Conservation (phyloP, 495 filamentous ascomycete species). For the Penicillium mononematosum region DNA sequence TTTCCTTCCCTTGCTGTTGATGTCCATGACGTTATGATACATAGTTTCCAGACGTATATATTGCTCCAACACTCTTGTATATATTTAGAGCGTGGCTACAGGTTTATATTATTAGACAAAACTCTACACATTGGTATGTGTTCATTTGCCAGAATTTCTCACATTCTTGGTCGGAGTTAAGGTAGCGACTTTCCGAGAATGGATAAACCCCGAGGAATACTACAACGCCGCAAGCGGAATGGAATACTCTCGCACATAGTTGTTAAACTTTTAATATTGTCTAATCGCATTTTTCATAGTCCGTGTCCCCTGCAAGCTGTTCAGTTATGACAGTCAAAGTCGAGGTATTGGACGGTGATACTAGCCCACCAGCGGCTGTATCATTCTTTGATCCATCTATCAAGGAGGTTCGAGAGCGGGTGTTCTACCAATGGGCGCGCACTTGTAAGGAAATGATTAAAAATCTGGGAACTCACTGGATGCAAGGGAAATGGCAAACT, state of each 20-base stretch:
- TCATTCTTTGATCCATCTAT: slow-evolving; percentile 53
- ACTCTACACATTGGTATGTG: not conserved
- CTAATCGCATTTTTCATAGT: not conserved
- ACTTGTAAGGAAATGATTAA: slow-evolving; percentile 21
- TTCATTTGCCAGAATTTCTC: not conserved
- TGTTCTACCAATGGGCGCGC: slow-evolving; percentile 38
- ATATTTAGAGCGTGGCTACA: not conserved
- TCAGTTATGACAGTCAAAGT: not conserved
- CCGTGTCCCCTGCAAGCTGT: not conserved
- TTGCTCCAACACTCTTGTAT: not conserved
- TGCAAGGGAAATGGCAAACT: not conserved
- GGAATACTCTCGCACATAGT: not conserved
- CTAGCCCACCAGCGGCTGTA: slow-evolving; percentile 40
- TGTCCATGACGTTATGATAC: not conserved
- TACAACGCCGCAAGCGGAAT: slow-evolving; percentile 14
- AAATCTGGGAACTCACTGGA: not conserved
- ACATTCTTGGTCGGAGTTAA: slow-evolving; percentile 8
- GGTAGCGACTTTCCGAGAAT: slow-evolving; percentile 9
- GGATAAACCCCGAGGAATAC: slow-evolving; percentile 6
- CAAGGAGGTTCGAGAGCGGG: slow-evolving; percentile 45
- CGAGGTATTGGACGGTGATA: slow-evolving; percentile 13
- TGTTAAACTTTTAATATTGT: not conserved
- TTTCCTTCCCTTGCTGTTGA: not conserved
- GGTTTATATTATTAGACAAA: not conserved
- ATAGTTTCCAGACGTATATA: not conserved